Evolutionary conservation across 2,329 filamentous ascomycete species (phyloP).

Genomic region (Zelopaecilomyces penicillatus): DNA sequence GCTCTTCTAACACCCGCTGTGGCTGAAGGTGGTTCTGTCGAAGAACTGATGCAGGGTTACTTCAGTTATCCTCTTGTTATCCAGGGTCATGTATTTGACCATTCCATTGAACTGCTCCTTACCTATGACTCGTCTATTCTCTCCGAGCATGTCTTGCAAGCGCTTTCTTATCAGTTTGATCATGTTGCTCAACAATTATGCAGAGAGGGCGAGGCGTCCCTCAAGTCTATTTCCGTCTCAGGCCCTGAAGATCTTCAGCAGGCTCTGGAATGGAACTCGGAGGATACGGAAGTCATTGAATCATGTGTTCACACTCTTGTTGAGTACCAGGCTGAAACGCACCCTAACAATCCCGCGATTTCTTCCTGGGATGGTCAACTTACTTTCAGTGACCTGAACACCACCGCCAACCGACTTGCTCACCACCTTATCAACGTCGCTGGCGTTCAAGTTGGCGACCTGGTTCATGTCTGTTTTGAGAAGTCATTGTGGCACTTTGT

Average conservation of each 20-base stretch:
- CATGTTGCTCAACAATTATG: conserved; percentile 1
- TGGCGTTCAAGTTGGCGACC: conserved; percentile 1
- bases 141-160: not conserved
- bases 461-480: conserved; percentile 10
- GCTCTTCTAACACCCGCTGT: not conserved
- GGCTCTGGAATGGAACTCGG: not conserved
- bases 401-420: conserved; percentile 7
- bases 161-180: conserved; percentile 3
- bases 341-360: conserved; percentile 6
- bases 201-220: not conserved
- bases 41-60: not conserved
- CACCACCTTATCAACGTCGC: conserved; percentile 3
- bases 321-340: not conserved
- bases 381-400: conserved; percentile 12
- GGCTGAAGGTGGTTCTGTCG: not conserved
- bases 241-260: conserved; percentile 3
- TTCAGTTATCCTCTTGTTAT: not conserved
- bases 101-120: not conserved
- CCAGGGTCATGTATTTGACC: not conserved
- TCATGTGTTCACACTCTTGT: conserved; percentile 7
- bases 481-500: conserved; percentile 12
- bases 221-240: conserved; percentile 1
- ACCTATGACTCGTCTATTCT: conserved; percentile 3
- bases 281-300: conserved; percentile 1
- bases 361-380: conserved; percentile 13